Percentiles rank a stretch among this genome's conserved stretches.
phyloP scores from a whole-genome alignment of 169 alveolate species.

The Gregarina niphandrodes region DNA sequence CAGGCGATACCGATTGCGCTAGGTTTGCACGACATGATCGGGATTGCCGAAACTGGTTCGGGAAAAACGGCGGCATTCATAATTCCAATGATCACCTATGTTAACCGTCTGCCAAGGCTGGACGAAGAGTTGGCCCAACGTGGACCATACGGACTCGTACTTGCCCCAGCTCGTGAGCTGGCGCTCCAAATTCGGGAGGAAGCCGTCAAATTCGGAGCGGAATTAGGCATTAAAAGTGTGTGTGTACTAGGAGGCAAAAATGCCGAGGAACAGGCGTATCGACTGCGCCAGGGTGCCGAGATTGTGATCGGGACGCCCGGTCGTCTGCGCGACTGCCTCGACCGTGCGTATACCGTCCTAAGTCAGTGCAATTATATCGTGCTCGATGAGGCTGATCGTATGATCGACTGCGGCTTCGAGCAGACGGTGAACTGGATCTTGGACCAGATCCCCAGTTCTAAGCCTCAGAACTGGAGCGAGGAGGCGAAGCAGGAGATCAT shows the following conservation, averaged over 20 bases:
- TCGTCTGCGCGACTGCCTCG: conserved; percentile 73
- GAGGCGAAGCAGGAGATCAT: conserved; percentile 54
- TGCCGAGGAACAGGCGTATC: conserved; percentile 66
- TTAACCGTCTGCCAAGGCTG: conserved; percentile 56
- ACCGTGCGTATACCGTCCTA: conserved; percentile 59
- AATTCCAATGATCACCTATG: conserved; percentile 69
- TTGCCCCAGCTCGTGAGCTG: conserved; percentile 79
- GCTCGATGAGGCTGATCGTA: conserved; percentile 88
- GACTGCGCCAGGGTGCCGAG: conserved; percentile 69
- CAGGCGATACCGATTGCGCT: conserved; percentile 77
- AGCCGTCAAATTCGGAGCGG: conserved; percentile 51
- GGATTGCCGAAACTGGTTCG: conserved; percentile 83
- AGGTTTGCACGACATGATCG: conserved; percentile 73
- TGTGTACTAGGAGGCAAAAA: conserved; percentile 84
- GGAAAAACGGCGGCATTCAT: conserved; percentile 86
- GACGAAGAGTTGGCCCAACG: conserved; percentile 60
- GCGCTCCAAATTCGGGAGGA: conserved; percentile 76
- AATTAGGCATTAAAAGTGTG: conserved; percentile 49
- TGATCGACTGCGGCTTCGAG: conserved; percentile 90
- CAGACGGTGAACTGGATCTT: conserved; percentile 68
- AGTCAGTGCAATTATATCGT: conserved; percentile 70
- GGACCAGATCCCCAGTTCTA: conserved; percentile 55
- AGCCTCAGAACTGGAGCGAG: conserved; percentile 47
- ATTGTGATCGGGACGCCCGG: conserved; percentile 93
- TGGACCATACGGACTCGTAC: conserved; percentile 76